A percentile compares a stretch with the other conserved stretches of the same genome.
Conservation (phyloP, 1,284 basidiomycete species). For the Apiotrichum mycotoxinovorans region DNA sequence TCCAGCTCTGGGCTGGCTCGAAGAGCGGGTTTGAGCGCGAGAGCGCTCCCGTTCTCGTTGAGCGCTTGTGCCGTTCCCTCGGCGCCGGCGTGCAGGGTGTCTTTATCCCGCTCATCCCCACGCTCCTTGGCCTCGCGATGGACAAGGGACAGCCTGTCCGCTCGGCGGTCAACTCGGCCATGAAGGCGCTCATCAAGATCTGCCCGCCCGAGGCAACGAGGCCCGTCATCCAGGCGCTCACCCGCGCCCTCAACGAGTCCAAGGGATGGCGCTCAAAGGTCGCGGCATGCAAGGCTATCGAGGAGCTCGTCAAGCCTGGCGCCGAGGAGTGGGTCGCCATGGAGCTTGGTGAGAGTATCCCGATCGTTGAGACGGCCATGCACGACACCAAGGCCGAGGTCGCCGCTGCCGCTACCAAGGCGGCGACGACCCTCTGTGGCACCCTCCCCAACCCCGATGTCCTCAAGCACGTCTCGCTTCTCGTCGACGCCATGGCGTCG, state of each 20-base stretch:
- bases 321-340: conserved; percentile 79
- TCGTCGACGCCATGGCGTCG: conserved; percentile 94
- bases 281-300: conserved; percentile 84
- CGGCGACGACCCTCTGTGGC: conserved; percentile 85
- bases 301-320: conserved; percentile 62
- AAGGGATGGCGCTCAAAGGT: conserved; percentile 97
- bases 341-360: conserved; percentile 77
- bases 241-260: conserved; percentile 65
- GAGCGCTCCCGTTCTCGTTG: conserved; percentile 79
- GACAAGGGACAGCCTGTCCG: conserved; percentile 95
- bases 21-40: conserved; percentile 90
- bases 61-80: conserved; percentile 68
- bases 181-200: conserved; percentile 78
- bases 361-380: conserved; percentile 86
- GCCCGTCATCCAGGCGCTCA: conserved; percentile 68
- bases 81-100: conserved; percentile 76
- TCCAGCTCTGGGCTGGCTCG: conserved; percentile 72
- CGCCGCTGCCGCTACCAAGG: conserved; percentile 81
- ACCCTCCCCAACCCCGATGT: conserved; percentile 95
- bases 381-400: conserved; percentile 97
- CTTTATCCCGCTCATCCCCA: conserved; percentile 71
- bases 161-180: conserved; percentile 72
- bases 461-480: conserved; percentile 78
- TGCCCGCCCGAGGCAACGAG: conserved; percentile 79
- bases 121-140: conserved; percentile 80